These are phyloP conservation scores for Begonia fuchsioides DNA, from an alignment of 306 rosid species.

Conservation along the genomic window DNA sequence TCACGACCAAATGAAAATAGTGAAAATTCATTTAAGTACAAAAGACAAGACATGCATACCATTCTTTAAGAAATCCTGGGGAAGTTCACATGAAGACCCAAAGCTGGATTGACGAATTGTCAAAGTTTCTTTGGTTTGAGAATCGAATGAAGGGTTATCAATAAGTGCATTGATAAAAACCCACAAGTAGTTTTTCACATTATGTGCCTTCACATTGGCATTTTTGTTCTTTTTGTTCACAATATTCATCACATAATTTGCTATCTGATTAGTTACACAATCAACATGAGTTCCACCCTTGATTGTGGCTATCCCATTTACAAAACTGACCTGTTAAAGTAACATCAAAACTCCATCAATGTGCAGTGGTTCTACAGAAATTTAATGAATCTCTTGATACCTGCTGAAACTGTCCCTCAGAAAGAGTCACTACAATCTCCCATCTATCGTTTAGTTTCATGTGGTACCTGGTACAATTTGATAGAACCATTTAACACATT, in stretches of 20 bases:
- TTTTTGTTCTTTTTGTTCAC: conserved; percentile 89
- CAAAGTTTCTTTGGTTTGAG: conserved; percentile 89
- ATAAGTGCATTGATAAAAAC: conserved; percentile 87
- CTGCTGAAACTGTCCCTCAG: conserved; percentile 97
- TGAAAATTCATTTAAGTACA: background rate
- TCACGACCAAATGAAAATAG: no score
- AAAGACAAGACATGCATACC: conserved; percentile 24
- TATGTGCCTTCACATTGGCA: conserved; percentile 83
- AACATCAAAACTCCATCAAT: background rate
- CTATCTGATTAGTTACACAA: conserved; percentile 61
- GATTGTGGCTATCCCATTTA: conserved; percentile 65
- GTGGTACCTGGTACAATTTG: conserved; percentile 29
- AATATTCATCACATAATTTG: conserved; percentile 54
- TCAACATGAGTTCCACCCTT: conserved; percentile 98
- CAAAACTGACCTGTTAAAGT: conserved; percentile 74
- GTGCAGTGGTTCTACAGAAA: no score
- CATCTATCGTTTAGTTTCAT: conserved; percentile 74
- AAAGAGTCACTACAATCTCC: conserved; percentile 75
- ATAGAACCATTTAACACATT: conserved; percentile 7
- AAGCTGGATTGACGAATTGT: conserved; percentile 73
- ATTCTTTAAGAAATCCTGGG: conserved; percentile 57
- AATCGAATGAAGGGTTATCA: conserved; percentile 95
- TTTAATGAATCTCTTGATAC: conserved; percentile 17
- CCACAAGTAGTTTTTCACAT: conserved; percentile 86
- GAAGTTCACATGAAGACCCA: conserved; percentile 78